Evolutionary conservation across 495 filamentous ascomycete species (phyloP).

Genomic region (Lasiosphaeriaceae sp.): DNA sequence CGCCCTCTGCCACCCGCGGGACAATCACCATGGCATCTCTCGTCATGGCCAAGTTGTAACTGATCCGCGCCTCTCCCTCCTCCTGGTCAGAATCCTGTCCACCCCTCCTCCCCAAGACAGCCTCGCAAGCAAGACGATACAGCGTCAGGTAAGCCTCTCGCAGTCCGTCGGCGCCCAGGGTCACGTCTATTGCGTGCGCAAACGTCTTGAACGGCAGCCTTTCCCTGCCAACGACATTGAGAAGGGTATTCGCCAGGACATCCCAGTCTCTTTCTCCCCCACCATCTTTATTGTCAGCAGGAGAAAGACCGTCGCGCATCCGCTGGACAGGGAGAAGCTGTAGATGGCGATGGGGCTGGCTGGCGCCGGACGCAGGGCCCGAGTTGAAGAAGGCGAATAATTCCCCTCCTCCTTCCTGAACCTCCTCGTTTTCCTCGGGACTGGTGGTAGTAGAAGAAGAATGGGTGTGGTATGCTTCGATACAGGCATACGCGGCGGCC

Average conservation of each 20-base stretch:
- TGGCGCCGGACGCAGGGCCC: slow-evolving; percentile 70
- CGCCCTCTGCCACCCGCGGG: slow-evolving; percentile 53
- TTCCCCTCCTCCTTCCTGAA: slow-evolving; percentile 24
- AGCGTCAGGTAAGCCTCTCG: slow-evolving; percentile 38
- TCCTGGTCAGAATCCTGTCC: slow-evolving; percentile 1
- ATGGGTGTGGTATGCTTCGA: slow-evolving; percentile 60
- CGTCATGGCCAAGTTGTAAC: slow-evolving; percentile 80
- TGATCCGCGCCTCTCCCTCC: slow-evolving; percentile 54
- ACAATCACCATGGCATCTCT: slow-evolving; percentile 62
- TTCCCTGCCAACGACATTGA: background rate
- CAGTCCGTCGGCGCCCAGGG: slow-evolving; percentile 22
- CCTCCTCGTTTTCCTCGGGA: no score
- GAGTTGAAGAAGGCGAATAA: slow-evolving; percentile 85
- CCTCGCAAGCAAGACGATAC: slow-evolving; percentile 49
- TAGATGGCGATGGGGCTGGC: slow-evolving; percentile 74
- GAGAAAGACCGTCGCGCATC: slow-evolving; percentile 55
- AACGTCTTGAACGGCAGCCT: slow-evolving; percentile 23
- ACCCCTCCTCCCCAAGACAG: slow-evolving; percentile 14
- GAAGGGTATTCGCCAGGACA: slow-evolving; percentile 51
- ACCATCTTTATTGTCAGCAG: no score
- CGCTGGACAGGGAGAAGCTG: slow-evolving; percentile 69
- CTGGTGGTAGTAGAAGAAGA: no score
- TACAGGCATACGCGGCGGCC: slow-evolving; percentile 58
- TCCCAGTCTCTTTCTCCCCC: slow-evolving; percentile 38
- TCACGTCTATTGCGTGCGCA: slow-evolving; percentile 15